Conservation (phyloP, 2,329 filamentous ascomycete genomes). For the Diaporthe citriasiana region DNA sequence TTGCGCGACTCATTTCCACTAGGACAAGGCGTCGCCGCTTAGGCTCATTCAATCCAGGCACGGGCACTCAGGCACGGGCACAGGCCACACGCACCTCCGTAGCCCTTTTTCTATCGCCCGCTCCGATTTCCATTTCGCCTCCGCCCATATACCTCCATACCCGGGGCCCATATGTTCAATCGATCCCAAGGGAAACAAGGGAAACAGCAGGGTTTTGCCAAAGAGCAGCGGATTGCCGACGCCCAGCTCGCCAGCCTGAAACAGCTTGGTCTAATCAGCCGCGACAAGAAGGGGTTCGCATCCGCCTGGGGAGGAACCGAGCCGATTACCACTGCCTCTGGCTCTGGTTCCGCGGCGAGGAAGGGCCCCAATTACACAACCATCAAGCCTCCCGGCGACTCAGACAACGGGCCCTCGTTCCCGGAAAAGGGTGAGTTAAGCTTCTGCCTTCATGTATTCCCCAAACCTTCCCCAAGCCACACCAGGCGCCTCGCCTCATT, state of each 20-base stretch:
- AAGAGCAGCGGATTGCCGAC: slow-evolving; percentile 56
- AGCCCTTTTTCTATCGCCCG: slow-evolving; percentile 41
- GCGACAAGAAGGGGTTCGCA: slow-evolving; percentile 46
- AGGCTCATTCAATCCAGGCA: slow-evolving; percentile 37
- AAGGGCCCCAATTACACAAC: slow-evolving; percentile 35
- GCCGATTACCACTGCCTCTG: slow-evolving; percentile 33
- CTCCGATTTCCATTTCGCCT: slow-evolving; percentile 40
- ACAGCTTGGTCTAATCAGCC: slow-evolving; percentile 54
- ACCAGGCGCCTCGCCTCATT: slow-evolving; percentile 5
- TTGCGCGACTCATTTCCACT: slow-evolving; percentile 42
- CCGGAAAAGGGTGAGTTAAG: slow-evolving; percentile 54
- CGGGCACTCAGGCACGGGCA: slow-evolving; percentile 24
- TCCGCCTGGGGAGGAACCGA: slow-evolving; percentile 47
- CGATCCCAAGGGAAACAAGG: slow-evolving; percentile 58
- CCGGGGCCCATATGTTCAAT: slow-evolving; percentile 59
- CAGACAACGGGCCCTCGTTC: slow-evolving; percentile 46
- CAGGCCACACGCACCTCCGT: slow-evolving; percentile 35
- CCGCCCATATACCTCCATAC: slow-evolving; percentile 29
- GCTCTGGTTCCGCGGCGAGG: slow-evolving; percentile 39
- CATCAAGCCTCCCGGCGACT: slow-evolving; percentile 37
- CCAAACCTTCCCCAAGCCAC: slow-evolving; percentile 38
- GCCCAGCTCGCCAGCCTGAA: slow-evolving; percentile 54
- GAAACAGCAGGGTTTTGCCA: slow-evolving; percentile 54
- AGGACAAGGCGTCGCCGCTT: slow-evolving; percentile 35
- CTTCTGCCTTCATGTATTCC: slow-evolving; percentile 23